A percentile compares a stretch with the other conserved stretches of the same genome.
phyloP scores from a whole-genome alignment of 2,329 filamentous ascomycete genomes.

The Eutypa lata region DNA sequence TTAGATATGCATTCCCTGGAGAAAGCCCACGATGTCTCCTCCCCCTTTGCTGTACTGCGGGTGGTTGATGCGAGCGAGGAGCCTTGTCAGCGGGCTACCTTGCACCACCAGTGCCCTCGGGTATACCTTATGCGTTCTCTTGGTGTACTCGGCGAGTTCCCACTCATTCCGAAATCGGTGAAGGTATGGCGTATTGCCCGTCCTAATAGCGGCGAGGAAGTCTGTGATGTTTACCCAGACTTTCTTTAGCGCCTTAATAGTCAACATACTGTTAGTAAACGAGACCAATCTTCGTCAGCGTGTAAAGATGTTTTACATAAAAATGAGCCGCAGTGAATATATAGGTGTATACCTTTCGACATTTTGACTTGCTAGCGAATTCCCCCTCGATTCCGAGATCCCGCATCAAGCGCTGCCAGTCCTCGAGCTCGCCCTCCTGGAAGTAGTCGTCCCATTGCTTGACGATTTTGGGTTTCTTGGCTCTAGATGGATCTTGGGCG shows the following conservation, averaged over 20 bases:
- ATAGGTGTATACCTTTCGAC: conserved; percentile 35
- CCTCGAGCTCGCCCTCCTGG: conserved; percentile 3
- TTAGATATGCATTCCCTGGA: background rate
- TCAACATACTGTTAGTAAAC: background rate
- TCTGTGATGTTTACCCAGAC: conserved; percentile 49
- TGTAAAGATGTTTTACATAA: background rate
- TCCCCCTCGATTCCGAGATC: conserved; percentile 39
- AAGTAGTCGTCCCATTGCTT: conserved; percentile 23
- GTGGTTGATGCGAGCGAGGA: conserved; percentile 33
- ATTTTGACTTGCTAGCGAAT: conserved; percentile 41
- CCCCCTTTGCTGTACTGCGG: background rate
- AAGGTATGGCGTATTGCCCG: conserved; percentile 17
- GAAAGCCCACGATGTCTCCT: background rate
- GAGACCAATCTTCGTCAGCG: background rate
- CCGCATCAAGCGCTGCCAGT: conserved; percentile 36
- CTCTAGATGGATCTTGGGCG: background rate
- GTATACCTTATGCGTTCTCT: conserved; percentile 34
- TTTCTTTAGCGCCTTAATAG: conserved; percentile 34
- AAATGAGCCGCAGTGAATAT: background rate
- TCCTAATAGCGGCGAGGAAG: conserved; percentile 36
- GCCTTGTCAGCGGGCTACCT: conserved; percentile 35
- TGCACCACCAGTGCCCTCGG: conserved; percentile 42
- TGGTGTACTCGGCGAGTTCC: conserved; percentile 35
- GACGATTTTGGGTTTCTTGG: conserved; percentile 1
- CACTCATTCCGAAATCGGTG: conserved; percentile 29